Percentiles rank a stretch among this genome's conserved stretches.
These are phyloP conservation scores for Huntiella omanensis DNA, from an alignment of 2,329 filamentous ascomycete species.

Conservation along the genomic window DNA sequence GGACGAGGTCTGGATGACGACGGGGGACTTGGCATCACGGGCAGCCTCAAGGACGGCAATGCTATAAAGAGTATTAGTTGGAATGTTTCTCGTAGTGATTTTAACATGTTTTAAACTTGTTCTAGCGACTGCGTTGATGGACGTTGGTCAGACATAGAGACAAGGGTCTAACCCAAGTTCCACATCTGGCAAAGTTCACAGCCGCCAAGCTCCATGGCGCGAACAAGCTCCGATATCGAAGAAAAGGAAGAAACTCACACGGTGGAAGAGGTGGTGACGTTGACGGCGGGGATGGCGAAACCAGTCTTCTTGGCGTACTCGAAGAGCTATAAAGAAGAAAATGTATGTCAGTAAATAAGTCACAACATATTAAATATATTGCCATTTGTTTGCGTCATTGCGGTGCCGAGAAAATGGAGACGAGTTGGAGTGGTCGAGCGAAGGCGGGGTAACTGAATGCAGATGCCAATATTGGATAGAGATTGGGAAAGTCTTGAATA, in stretches of 20 bases:
- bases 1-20: conserved; percentile 86
- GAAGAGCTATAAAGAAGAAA: conserved; percentile 39
- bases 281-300: conserved; percentile 80
- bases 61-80: background rate
- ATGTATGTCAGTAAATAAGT: background rate
- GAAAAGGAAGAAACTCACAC: conserved; percentile 13
- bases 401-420: too few relatives aligned
- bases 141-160: too few relatives aligned
- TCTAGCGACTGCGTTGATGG: background rate
- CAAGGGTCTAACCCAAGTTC: too few relatives aligned
- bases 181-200: too few relatives aligned
- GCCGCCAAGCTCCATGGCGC: too few relatives aligned
- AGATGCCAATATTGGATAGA: background rate
- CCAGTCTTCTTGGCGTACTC: conserved; percentile 74
- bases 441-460: background rate
- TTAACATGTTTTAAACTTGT: background rate
- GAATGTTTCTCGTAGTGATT: conserved; percentile 19
- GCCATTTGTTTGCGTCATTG: too few relatives aligned
- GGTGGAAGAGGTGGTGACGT: conserved; percentile 79
- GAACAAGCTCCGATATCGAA: conserved; percentile 4
- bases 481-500: background rate
- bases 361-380: too few relatives aligned
- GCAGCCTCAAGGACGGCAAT: conserved; percentile 87
- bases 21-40: conserved; percentile 73
- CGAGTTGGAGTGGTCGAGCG: too few relatives aligned